Base-by-base conservation (phyloP, 1,284 basidiomycete species). In the Tilletia walkeri region DNA sequence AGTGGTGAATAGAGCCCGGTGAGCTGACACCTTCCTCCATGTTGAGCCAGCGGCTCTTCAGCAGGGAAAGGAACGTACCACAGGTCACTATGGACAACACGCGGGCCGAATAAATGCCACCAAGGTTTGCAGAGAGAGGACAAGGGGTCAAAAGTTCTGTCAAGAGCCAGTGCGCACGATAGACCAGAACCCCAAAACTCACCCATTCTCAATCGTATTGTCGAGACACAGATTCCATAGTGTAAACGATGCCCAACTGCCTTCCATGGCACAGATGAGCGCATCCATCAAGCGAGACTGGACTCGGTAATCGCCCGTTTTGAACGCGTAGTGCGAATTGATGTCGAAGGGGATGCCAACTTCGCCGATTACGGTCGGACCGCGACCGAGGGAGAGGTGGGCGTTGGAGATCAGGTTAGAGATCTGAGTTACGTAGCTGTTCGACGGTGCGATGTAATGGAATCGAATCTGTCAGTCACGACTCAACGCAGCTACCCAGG, bases 151-250 rank as follows among this genome's bases (percentile, higher is more conserved):
- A 45, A 14, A 34, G 24, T 10, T 36, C 56, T 39, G 18, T 7
- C 56, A 12, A 34, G 41, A 45, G 9, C 56, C 10, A 53, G 50
- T 18, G 24, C 24, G 24, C 24, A 30, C 24, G 24, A 30, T 30
- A 30, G 24, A 30, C 24, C 24, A 30, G 24, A 30, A 30, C 24
- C 24, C 9, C 61, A 65, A 36, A 36, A 34, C 59, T 45, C 45
- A 65, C 63, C 95, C 96, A 30, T 85, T 81, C 24, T 85, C 81
- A 77, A 95, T 92, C 50, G 88, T 87, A 84, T 97, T 97, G 68
- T 88, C 86, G 0, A 94, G 92, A 80, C 97, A 97, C 84, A 97
- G 98, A 75, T 92, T 94, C 95, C 95, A 97, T 30, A 97, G 85
- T 3, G 84, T 84, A 72, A 80, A 85, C 1, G 78, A 77, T 16